A percentile compares a stretch with the other conserved stretches of the same genome.
Conservation (phyloP, 768 basidiomycete species). For the Boletales sp. region DNA sequence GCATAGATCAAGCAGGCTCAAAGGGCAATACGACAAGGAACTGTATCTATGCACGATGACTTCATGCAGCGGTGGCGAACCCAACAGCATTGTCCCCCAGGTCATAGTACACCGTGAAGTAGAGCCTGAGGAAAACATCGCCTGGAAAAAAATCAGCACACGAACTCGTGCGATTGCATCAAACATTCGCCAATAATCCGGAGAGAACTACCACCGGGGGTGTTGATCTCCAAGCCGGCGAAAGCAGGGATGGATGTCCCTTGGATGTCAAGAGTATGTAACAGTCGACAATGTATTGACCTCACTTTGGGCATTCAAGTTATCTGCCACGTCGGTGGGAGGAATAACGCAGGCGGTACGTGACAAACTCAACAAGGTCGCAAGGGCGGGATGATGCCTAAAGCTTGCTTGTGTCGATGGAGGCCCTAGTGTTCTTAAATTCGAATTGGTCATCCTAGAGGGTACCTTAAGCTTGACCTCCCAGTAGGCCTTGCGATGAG, state of each 20-base stretch:
- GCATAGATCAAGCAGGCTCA: constrained; percentile 10
- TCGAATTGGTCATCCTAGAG: constrained; percentile 88
- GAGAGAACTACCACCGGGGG: constrained; percentile 68
- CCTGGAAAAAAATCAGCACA: too few species aligned
- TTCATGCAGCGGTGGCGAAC: too few species aligned
- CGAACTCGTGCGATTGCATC: neutral
- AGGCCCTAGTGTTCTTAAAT: constrained; percentile 89
- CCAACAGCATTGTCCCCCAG: too few species aligned
- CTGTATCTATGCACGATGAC: too few species aligned
- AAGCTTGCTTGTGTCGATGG: constrained; percentile 78
- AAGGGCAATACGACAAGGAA: too few species aligned
- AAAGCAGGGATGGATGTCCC: constrained; percentile 95
- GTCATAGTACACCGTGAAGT: too few species aligned
- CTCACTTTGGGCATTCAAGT: constrained; percentile 96
- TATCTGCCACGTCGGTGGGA: constrained; percentile 93
- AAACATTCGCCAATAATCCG: constrained; percentile 78
- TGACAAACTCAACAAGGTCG: constrained; percentile 20
- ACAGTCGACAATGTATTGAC: constrained; percentile 92
- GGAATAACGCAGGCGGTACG: constrained; percentile 93
- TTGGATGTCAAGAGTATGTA: constrained; percentile 80
- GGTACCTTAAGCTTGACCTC: constrained; percentile 89
- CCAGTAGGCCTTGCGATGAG: constrained; percentile 95
- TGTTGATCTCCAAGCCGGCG: constrained; percentile 85
- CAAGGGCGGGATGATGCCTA: neutral
- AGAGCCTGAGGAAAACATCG: too few species aligned